phyloP scores from a whole-genome alignment of 169 alveolate species.

The Plasmodium malariae region DNA sequence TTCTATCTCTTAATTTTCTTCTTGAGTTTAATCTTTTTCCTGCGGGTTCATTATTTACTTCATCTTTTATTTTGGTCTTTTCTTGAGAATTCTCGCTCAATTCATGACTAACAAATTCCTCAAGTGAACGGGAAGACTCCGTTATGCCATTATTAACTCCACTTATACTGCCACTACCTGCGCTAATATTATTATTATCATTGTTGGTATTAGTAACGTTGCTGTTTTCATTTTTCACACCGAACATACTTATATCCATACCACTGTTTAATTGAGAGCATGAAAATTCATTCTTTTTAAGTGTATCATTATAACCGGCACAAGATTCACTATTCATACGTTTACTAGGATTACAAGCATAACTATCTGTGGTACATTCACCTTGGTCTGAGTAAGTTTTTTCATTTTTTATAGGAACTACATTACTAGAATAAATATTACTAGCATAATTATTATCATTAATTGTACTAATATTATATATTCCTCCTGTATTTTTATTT shows the following conservation, averaged over 20 bases:
- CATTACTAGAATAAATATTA: no score
- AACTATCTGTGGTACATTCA: background rate
- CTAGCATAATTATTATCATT: background rate
- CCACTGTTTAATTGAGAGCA: background rate
- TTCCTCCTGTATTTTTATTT: background rate
- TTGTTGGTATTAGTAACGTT: background rate
- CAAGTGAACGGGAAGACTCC: background rate
- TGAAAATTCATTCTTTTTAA: background rate
- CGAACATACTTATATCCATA: background rate
- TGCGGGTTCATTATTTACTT: background rate
- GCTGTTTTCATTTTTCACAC: background rate
- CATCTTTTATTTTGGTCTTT: background rate
- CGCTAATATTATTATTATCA: background rate
- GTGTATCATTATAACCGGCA: background rate
- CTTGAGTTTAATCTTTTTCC: slow-evolving; percentile 14
- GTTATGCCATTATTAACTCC: background rate
- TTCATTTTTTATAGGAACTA: background rate
- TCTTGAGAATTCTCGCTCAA: background rate
- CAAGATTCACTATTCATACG: background rate
- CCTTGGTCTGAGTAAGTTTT: background rate
- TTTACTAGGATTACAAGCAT: background rate
- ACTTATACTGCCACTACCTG: background rate
- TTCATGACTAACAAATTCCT: background rate
- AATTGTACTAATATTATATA: background rate
- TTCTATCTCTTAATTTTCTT: slow-evolving; percentile 43